Conservation (phyloP, 495 filamentous ascomycete species). For the Astrocystis sublimbata region DNA sequence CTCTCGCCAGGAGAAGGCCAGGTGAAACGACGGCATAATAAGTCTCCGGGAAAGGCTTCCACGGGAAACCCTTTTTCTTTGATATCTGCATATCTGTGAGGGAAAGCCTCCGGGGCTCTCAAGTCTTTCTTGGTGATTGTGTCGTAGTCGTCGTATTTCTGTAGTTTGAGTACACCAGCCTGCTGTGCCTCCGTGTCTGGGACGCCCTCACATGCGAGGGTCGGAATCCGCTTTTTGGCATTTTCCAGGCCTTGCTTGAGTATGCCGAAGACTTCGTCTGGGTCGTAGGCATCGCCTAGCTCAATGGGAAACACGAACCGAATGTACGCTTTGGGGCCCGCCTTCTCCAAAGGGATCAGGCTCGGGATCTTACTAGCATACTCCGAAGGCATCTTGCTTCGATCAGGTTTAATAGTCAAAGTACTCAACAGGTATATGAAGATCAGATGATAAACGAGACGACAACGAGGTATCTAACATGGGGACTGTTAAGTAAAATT, state of each 20-base stretch:
- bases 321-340: conserved; percentile 39
- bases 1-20: conserved; percentile 35
- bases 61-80: conserved; percentile 36
- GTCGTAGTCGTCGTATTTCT: conserved; percentile 21
- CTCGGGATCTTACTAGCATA: conserved; percentile 21
- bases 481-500: background rate
- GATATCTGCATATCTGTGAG: conserved; percentile 32
- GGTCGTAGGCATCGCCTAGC: conserved; percentile 19
- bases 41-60: conserved; percentile 33
- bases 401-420: background rate
- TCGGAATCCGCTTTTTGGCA: conserved; percentile 30
- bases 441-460: background rate
- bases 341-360: conserved; percentile 37
- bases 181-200: conserved; percentile 31
- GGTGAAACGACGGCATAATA: conserved; percentile 32
- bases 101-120: conserved; percentile 26
- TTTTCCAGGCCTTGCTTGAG: conserved; percentile 32
- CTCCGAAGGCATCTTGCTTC: conserved; percentile 22
- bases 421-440: background rate
- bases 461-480: background rate
- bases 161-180: conserved; percentile 34
- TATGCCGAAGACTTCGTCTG: conserved; percentile 28
- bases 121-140: conserved; percentile 36
- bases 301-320: conserved; percentile 39
- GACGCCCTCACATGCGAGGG: conserved; percentile 35